Evolutionary conservation across 768 basidiomycete species (phyloP).

Genomic region (Ramaria sp.): DNA sequence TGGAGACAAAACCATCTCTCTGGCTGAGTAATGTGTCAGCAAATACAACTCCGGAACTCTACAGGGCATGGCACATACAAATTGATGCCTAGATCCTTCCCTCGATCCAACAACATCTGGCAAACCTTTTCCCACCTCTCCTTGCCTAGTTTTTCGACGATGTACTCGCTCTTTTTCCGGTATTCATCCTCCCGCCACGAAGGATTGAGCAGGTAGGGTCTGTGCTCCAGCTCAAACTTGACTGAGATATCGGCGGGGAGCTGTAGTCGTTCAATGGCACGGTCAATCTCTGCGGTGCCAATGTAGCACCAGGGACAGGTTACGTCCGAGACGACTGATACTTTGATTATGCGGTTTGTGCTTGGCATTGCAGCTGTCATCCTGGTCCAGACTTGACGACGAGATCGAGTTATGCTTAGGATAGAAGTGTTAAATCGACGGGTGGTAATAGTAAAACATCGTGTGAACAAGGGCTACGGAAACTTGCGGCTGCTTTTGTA

Average conservation of each 20-base stretch:
- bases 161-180: conserved; percentile 26
- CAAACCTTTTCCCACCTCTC: conserved; percentile 34
- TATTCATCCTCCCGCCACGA: conserved; percentile 21
- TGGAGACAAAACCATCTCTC: conserved; percentile 48
- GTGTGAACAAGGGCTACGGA: too few species aligned
- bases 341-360: not conserved
- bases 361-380: not conserved
- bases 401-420: too few species aligned
- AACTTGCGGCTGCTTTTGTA: too few species aligned
- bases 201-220: conserved; percentile 35
- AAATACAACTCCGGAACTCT: conserved; percentile 4
- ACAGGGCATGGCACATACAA: conserved; percentile 30
- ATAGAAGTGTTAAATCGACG: too few species aligned
- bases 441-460: too few species aligned
- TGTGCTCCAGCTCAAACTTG: conserved; percentile 32
- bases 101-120: conserved; percentile 37
- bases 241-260: conserved; percentile 17
- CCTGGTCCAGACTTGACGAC: too few species aligned
- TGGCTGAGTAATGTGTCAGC: conserved; percentile 27
- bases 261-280: conserved; percentile 22
- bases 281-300: conserved; percentile 27
- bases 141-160: conserved; percentile 38
- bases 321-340: conserved; percentile 2
- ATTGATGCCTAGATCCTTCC: conserved; percentile 43
- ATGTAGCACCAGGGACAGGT: conserved; percentile 33